phyloP scores from a whole-genome alignment of 1,284 basidiomycete genomes.

The Inonotus hispidus region DNA sequence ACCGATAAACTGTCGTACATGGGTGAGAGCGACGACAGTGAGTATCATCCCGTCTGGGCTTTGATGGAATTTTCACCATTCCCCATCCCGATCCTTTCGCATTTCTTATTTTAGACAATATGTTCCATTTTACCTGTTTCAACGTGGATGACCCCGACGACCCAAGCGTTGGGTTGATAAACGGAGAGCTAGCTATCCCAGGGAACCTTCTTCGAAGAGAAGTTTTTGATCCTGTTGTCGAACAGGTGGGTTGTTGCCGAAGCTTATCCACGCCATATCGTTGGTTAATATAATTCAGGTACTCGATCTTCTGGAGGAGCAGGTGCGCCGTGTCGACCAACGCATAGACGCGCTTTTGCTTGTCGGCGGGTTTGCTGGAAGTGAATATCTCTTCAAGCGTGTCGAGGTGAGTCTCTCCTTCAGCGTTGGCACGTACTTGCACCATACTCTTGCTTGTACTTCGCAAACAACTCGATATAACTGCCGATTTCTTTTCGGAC shows the following conservation, averaged over 20 bases:
- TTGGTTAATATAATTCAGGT: slow-evolving; percentile 42
- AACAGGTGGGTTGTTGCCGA: slow-evolving; percentile 43
- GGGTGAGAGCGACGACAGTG: slow-evolving; percentile 69
- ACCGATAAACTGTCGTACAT: slow-evolving; percentile 75
- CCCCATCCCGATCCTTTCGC: slow-evolving; percentile 5
- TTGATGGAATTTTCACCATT: neutral
- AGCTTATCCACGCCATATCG: neutral
- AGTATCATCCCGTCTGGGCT: slow-evolving; percentile 20
- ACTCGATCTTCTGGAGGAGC: slow-evolving; percentile 68
- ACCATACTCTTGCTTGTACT: neutral
- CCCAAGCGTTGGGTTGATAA: slow-evolving; percentile 63
- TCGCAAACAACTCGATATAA: neutral
- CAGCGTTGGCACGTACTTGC: slow-evolving; percentile 11
- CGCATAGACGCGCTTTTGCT: slow-evolving; percentile 72
- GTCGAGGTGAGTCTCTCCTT: slow-evolving; percentile 46
- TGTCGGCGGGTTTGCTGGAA: slow-evolving; percentile 81
- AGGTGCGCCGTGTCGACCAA: slow-evolving; percentile 57
- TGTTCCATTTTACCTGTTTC: slow-evolving; percentile 81
- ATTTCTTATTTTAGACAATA: slow-evolving; percentile 45
- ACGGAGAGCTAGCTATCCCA: slow-evolving; percentile 75
- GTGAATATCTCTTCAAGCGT: slow-evolving; percentile 71
- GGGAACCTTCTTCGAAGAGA: slow-evolving; percentile 69
- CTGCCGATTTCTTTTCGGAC: too few species aligned
- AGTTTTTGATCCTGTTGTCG: slow-evolving; percentile 76
- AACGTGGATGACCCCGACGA: slow-evolving; percentile 74